A percentile compares a stretch with the other conserved stretches of the same genome.
Evolutionary conservation across 441 rosid species (phyloP).

Genomic region (Adansonia grandidieri): DNA sequence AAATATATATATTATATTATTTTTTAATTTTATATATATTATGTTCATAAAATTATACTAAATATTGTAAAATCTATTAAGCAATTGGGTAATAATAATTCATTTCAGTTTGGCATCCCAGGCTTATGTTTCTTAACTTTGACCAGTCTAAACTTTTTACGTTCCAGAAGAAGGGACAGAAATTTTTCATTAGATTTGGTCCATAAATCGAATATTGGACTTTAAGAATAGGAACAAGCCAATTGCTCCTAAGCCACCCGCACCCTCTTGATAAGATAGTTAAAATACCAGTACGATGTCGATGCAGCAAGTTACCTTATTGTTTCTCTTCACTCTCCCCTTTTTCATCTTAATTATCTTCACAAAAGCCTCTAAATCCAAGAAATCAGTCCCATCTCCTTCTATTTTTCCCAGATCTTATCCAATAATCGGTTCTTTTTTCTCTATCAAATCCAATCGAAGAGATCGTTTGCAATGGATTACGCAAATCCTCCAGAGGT

Average conservation of each 20-base stretch:
- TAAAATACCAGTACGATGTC: conserved; percentile 9
- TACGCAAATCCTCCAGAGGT: conserved; percentile 41
- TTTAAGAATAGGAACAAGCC: neutral
- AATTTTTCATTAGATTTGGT: too few relatives aligned
- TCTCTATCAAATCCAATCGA: conserved; percentile 41
- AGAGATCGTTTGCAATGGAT: conserved; percentile 51
- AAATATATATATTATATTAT: too few relatives aligned
- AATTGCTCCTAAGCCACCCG: neutral
- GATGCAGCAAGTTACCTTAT: conserved; percentile 24
- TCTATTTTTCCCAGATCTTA: conserved; percentile 45
- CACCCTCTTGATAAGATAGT: neutral
- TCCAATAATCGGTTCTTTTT: conserved; percentile 59
- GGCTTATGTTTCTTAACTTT: too few relatives aligned
- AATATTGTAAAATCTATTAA: too few relatives aligned
- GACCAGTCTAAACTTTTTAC: too few relatives aligned
- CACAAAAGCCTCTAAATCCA: conserved; percentile 18
- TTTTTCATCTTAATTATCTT: conserved; percentile 39
- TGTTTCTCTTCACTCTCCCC: conserved; percentile 31
- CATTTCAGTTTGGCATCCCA: too few relatives aligned
- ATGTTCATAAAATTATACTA: too few relatives aligned
- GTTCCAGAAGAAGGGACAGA: too few relatives aligned
- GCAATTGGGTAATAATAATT: too few relatives aligned
- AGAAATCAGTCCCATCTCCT: neutral
- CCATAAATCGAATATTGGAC: too few relatives aligned
- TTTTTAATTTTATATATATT: too few relatives aligned